Base-by-base conservation (phyloP, 768 basidiomycete species). In the Tulasnella sp. region DNA sequence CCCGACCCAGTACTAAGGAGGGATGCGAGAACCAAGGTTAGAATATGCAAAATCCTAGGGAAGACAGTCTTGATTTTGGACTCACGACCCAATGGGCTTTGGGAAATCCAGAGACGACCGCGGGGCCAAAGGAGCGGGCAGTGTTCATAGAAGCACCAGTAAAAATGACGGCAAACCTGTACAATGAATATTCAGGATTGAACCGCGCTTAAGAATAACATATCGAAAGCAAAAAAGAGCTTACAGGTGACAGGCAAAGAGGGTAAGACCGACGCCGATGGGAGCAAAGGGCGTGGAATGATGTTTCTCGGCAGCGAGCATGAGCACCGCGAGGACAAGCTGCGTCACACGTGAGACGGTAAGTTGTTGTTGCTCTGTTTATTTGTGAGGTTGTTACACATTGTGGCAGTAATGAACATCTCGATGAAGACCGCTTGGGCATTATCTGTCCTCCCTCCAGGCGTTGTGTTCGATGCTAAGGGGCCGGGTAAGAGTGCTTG, bases 1-100 rank as follows among this genome's bases (percentile, higher is more conserved):
- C 13, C 71, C 70, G 45, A 70, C 44, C 67, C 66, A 63, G 32
- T 63, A 63, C 61, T 62, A 29, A 9, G n/a, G 23, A 62, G 63
- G 43, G 19, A 19, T 17, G 44, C 8, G 44, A 45, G 3, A 42
- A 13, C 17, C 7, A 9, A 13, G n/a, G n/a, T n/a, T n/a, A n/a
- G n/a, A n/a, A n/a, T n/a, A n/a, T n/a, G n/a, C n/a, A n/a, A n/a
- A n/a, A n/a, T n/a, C n/a, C n/a, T n/a, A n/a, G n/a, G n/a, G n/a
- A n/a, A n/a, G n/a, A n/a, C n/a, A n/a, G n/a, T n/a, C n/a, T n/a
- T n/a, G n/a, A n/a, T n/a, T n/a, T n/a, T 3, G 26, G 4, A 51
- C 58, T 21, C 38, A 60, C 58, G 8, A 60, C 41, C 58, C 58
- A 60, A 21, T 60, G 58, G 34, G 3, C 21, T 3, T 19, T 30